Percentiles rank a stretch among this genome's conserved stretches.
phyloP scores from a whole-genome alignment of 495 filamentous ascomycete genomes.

The Aspergillus hancockii region DNA sequence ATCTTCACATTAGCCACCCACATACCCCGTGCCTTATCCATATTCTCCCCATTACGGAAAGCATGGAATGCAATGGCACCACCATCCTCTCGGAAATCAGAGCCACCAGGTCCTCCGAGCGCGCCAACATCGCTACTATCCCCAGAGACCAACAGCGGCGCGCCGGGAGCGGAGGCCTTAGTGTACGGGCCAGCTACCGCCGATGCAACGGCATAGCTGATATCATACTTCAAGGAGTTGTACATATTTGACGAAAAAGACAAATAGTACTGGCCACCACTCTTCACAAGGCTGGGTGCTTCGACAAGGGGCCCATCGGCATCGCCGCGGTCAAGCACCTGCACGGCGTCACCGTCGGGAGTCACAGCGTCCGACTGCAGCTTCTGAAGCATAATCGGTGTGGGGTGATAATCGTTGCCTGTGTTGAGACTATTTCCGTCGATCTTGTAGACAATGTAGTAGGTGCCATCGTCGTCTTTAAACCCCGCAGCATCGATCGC shows the following conservation, averaged over 20 bases:
- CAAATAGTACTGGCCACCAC: slow-evolving; percentile 52
- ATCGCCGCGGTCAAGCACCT: slow-evolving; percentile 56
- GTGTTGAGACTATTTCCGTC: slow-evolving; percentile 60
- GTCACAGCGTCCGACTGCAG: slow-evolving; percentile 53
- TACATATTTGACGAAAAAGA: slow-evolving; percentile 65
- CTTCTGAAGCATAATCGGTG: slow-evolving; percentile 62
- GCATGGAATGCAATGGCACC: slow-evolving; percentile 16
- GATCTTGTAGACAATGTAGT: slow-evolving; percentile 63
- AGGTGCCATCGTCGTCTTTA: slow-evolving; percentile 49
- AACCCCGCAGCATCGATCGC: slow-evolving; percentile 61
- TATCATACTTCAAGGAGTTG: slow-evolving; percentile 51
- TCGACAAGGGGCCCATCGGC: slow-evolving; percentile 63
- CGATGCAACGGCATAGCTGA: slow-evolving; percentile 53
- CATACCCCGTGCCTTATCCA: neutral
- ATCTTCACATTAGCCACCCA: slow-evolving; percentile 4
- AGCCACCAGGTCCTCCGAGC: slow-evolving; percentile 13
- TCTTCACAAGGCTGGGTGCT: slow-evolving; percentile 55
- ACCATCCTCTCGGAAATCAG: slow-evolving; percentile 15
- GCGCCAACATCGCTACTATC: slow-evolving; percentile 7
- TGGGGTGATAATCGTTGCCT: slow-evolving; percentile 54
- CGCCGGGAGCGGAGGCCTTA: slow-evolving; percentile 22
- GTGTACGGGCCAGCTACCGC: slow-evolving; percentile 51
- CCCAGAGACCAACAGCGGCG: slow-evolving; percentile 14
- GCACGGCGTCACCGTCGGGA: slow-evolving; percentile 47
- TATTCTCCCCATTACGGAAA: slow-evolving; percentile 12